These are phyloP conservation scores for Monosiga brevicollis DNA, from an alignment of 78 protist genomes.

Conservation along the genomic window DNA sequence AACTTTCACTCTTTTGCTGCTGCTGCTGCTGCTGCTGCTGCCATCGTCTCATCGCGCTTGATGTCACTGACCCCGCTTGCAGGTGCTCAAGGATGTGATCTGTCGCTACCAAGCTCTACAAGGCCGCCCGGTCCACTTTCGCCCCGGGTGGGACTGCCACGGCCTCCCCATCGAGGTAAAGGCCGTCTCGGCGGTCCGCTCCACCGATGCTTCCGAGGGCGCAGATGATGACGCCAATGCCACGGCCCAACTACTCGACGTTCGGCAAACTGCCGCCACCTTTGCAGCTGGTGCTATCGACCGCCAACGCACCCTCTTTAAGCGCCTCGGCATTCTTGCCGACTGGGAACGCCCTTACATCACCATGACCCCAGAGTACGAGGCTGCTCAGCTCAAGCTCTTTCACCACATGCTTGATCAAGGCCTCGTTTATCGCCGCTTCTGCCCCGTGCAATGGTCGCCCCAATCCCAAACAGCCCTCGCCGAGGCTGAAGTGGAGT, in stretches of 20 bases:
- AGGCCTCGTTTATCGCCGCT: conserved; percentile 70
- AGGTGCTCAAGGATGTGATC: conserved; percentile 74
- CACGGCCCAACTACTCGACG: neutral
- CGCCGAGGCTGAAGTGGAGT: conserved; percentile 93
- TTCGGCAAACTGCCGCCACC: neutral
- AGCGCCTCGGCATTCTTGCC: conserved; percentile 7
- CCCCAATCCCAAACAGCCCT: conserved; percentile 80
- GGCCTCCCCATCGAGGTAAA: conserved; percentile 90
- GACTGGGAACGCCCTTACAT: conserved; percentile 25
- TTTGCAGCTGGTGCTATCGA: conserved; percentile 10
- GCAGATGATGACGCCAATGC: neutral
- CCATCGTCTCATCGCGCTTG: no score
- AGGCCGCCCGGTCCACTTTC: conserved; percentile 34
- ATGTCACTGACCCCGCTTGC: neutral
- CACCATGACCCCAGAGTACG: conserved; percentile 71
- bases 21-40: no score
- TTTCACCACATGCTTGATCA: conserved; percentile 49
- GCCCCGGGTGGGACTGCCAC: conserved; percentile 92
- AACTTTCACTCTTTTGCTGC: neutral
- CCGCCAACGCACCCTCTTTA: neutral
- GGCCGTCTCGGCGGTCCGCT: conserved; percentile 44
- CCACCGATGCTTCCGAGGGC: neutral
- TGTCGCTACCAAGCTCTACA: conserved; percentile 47
- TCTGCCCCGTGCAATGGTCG: conserved; percentile 87
- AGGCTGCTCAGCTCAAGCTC: conserved; percentile 59